Evolutionary conservation across 2,329 filamentous ascomycete genomes (phyloP).

Genomic region (Rugonectria rugulosa): DNA sequence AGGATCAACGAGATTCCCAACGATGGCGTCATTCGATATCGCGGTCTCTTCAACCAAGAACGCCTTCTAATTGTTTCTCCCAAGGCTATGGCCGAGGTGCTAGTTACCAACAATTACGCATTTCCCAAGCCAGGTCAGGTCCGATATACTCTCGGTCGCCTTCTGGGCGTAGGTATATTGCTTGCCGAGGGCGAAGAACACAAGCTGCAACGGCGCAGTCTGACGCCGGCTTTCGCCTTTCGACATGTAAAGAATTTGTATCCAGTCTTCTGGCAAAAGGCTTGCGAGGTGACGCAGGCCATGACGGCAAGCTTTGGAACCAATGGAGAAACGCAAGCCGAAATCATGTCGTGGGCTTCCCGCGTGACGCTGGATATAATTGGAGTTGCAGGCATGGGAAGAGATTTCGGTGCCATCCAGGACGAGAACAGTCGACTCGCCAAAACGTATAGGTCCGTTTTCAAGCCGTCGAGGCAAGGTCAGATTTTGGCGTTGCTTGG

Average conservation of each 20-base stretch:
- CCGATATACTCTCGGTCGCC: conserved; percentile 62
- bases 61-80: conserved; percentile 67
- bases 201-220: conserved; percentile 78
- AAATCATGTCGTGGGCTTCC: conserved; percentile 69
- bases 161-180: conserved; percentile 76
- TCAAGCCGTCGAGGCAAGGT: conserved; percentile 59
- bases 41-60: conserved; percentile 67
- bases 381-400: conserved; percentile 73
- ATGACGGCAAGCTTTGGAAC: conserved; percentile 56
- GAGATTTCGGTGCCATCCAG: conserved; percentile 72
- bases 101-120: conserved; percentile 73
- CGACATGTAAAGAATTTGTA: conserved; percentile 86
- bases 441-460: conserved; percentile 62
- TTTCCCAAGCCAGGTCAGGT: conserved; percentile 70
- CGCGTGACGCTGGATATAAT: conserved; percentile 79
- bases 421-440: conserved; percentile 68
- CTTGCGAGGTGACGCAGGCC: conserved; percentile 69
- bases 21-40: conserved; percentile 73
- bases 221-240: conserved; percentile 86
- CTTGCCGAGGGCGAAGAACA: conserved; percentile 93
- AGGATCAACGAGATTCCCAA: conserved; percentile 71
- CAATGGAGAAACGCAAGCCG: conserved; percentile 54
- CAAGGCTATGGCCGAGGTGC: conserved; percentile 73
- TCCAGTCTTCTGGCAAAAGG: conserved; percentile 83
- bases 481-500: conserved; percentile 65